Evolutionary conservation across 2,329 filamentous ascomycete genomes (phyloP).

Genomic region (Claviceps sp.): DNA sequence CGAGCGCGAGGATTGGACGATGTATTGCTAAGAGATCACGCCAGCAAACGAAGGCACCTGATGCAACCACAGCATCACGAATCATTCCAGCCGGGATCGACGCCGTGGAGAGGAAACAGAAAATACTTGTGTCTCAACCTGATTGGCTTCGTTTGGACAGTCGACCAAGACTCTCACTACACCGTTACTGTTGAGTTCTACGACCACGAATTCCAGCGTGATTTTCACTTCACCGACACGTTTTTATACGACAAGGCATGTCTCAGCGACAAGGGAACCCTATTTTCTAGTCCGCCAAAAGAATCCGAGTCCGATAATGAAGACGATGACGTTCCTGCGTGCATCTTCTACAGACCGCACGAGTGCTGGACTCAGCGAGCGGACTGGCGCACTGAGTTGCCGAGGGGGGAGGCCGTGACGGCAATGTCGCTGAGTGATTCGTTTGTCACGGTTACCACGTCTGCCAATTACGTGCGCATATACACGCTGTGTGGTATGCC

Average conservation of each 20-base stretch:
- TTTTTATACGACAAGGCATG: slow-evolving; percentile 95
- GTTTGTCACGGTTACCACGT: slow-evolving; percentile 81
- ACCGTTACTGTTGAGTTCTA: slow-evolving; percentile 97
- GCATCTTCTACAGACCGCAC: slow-evolving; percentile 91
- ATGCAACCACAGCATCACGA: slow-evolving; percentile 58
- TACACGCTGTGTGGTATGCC: slow-evolving; percentile 90
- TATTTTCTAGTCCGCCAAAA: slow-evolving; percentile 69
- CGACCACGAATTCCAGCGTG: slow-evolving; percentile 78
- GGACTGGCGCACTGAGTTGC: slow-evolving; percentile 85
- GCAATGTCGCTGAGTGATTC: slow-evolving; percentile 86
- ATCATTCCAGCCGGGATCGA: slow-evolving; percentile 85
- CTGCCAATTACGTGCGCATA: slow-evolving; percentile 75
- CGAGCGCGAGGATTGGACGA: slow-evolving; percentile 41
- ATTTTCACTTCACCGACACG: slow-evolving; percentile 96
- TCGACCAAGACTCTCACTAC: slow-evolving; percentile 85
- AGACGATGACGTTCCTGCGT: slow-evolving; percentile 48
- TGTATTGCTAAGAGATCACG: slow-evolving; percentile 22
- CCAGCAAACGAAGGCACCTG: slow-evolving; percentile 37
- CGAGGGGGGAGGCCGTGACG: slow-evolving; percentile 70
- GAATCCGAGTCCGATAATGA: slow-evolving; percentile 26
- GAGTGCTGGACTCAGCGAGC: slow-evolving; percentile 87
- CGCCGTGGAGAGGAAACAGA: slow-evolving; percentile 87
- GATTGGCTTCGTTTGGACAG: slow-evolving; percentile 91
- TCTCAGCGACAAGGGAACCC: slow-evolving; percentile 67
- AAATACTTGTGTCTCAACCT: slow-evolving; percentile 90